Base-by-base conservation (phyloP, 371 early-diverging fungal genomes). In the Nematocida sp. region DNA sequence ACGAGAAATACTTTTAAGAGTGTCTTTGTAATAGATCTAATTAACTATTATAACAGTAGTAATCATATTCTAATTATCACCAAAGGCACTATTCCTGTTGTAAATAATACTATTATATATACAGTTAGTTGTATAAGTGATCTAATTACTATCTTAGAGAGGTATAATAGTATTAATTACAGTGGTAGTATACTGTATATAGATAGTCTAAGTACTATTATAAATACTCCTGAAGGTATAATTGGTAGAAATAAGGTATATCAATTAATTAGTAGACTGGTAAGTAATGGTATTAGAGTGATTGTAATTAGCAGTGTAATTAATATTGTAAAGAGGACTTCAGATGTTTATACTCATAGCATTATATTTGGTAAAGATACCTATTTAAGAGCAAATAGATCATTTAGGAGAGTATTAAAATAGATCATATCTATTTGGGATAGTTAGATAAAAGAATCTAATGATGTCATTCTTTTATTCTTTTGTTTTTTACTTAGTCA, bases 261-360 rank as follows among this genome's bases (percentile, higher is more conserved):
- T 25, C 25, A 21, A 15, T n/a, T 43, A n/a, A 19, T 65, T 13
- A 38, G 31, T 7, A 13, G 15, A 3, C 41, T 52, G 25, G n/a
- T 29, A 0, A 25, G 38, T 1, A 1, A 43, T 62, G 65, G 65
- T 1, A 35, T 65, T 27, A n/a, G 65, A 13, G 35, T 65, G 5
- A 9, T 65, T 53, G 23, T 53, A 15, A 46, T 65, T 29, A 65
- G 19, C 38, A 65, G 65, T 34, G 17, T 38, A 15, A 65, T 65
- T 17, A 17, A 63, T 15, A 21, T 49, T 31, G 46, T 31, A 15
- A 17, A 17, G 19, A 32, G 1, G n/a, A 32, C 60, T 17, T 49
- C 49, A 23, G 49, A 49, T 21, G n/a, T 49, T 27, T 49, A 49
- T 49, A 9, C n/a, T 49, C n/a, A 21, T 23, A 49, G 49, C 21